These are phyloP conservation scores for Pecoramyces ruminantium DNA, from an alignment of 192 early-diverging fungal species.

Conservation along the genomic window DNA sequence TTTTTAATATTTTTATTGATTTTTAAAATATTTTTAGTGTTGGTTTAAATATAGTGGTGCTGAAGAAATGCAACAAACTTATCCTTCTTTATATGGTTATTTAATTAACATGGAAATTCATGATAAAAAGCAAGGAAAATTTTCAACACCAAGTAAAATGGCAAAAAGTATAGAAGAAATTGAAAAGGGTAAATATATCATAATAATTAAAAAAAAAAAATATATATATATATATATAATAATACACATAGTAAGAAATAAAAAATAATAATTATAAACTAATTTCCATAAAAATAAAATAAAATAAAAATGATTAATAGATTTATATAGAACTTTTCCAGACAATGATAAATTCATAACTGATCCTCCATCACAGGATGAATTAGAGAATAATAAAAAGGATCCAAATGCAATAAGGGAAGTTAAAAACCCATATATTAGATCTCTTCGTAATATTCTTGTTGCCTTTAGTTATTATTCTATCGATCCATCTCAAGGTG, in stretches of 20 bases:
- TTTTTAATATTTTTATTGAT: too few species aligned
- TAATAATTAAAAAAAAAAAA: constrained; percentile 1
- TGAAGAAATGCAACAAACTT: constrained; percentile 26
- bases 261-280: too few species aligned
- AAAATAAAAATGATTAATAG: too few species aligned
- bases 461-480: constrained; percentile 57
- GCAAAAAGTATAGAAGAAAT: not conserved
- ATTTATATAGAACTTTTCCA: constrained; percentile 60
- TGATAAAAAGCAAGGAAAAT: constrained; percentile 20
- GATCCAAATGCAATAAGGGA: not conserved
- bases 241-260: too few species aligned
- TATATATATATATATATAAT: too few species aligned
- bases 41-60: constrained; percentile 64
- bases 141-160: constrained; percentile 6
- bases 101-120: not conserved
- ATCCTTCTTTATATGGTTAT: constrained; percentile 33
- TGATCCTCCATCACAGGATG: not conserved
- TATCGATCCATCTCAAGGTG: not conserved
- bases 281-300: too few species aligned
- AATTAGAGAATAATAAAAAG: not conserved
- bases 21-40: too few species aligned
- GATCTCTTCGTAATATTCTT: constrained; percentile 46
- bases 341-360: constrained; percentile 25
- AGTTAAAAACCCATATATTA: constrained; percentile 8
- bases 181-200: constrained; percentile 5